Evolutionary conservation across 1,284 basidiomycete genomes (phyloP).

Genomic region (Pholiota adiposa): DNA sequence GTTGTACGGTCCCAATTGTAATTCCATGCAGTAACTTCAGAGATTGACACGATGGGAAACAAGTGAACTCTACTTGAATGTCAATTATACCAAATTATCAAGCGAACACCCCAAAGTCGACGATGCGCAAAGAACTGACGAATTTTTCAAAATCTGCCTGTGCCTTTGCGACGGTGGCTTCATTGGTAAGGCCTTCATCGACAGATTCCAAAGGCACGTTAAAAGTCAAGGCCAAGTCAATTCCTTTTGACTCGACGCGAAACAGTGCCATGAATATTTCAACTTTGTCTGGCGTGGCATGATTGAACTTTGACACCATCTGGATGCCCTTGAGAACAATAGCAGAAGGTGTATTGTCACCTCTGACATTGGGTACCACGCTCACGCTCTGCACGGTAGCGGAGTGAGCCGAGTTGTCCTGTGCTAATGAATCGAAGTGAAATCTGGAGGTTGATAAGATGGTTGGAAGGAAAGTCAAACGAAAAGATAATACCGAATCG

Average conservation of each 20-base stretch:
- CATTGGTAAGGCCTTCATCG: conserved; percentile 47
- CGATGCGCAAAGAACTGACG: conserved; percentile 65
- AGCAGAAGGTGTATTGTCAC: conserved; percentile 59
- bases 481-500: conserved; percentile 61
- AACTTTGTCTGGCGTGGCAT: conserved; percentile 62
- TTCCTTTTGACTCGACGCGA: conserved; percentile 68
- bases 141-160: conserved; percentile 61
- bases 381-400: conserved; percentile 50
- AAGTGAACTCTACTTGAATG: background rate
- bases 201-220: conserved; percentile 68
- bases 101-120: conserved; percentile 78
- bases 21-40: background rate
- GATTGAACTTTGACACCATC: conserved; percentile 78
- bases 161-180: conserved; percentile 41
- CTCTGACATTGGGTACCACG: conserved; percentile 42
- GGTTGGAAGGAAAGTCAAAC: conserved; percentile 14
- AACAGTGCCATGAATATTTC: conserved; percentile 81
- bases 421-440: conserved; percentile 90
- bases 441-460: conserved; percentile 52
- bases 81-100: conserved; percentile 30
- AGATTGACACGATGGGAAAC: background rate
- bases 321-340: conserved; percentile 74
- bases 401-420: conserved; percentile 83
- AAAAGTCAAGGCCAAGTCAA: conserved; percentile 82
- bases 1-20: background rate